Evolutionary conservation across 768 basidiomycete species (phyloP).

Genomic region (Panaeolus cyanescens): DNA sequence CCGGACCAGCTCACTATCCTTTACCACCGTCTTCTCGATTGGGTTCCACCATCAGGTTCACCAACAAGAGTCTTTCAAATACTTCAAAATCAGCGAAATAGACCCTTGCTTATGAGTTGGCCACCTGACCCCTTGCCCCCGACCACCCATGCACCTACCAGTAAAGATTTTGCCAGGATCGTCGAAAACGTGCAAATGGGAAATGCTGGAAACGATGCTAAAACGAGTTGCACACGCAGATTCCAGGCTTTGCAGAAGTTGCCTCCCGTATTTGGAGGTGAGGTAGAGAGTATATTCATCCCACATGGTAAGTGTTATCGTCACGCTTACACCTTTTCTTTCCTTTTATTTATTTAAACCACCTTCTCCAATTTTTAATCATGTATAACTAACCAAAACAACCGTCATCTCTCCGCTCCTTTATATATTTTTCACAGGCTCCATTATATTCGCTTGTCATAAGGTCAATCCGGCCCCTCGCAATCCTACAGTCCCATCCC

Average conservation of each 20-base stretch:
- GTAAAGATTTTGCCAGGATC: constrained; percentile 56
- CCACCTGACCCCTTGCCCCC: constrained; percentile 54
- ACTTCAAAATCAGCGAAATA: constrained; percentile 59
- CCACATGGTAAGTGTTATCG: constrained; percentile 69
- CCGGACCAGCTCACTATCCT: constrained; percentile 59
- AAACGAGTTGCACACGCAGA: constrained; percentile 84
- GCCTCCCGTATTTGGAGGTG: constrained; percentile 54
- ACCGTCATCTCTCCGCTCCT: constrained; percentile 13
- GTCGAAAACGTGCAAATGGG: constrained; percentile 69
- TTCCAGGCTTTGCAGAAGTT: constrained; percentile 75
- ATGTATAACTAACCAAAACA: constrained; percentile 29
- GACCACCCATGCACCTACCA: constrained; percentile 42
- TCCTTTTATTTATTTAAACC: constrained; percentile 14
- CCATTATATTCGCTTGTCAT: constrained; percentile 76
- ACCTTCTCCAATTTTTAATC: constrained; percentile 23
- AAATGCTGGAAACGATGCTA: constrained; percentile 64
- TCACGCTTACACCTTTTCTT: neutral
- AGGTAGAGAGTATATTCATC: constrained; percentile 87
- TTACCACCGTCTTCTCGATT: constrained; percentile 57
- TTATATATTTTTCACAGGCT: constrained; percentile 41
- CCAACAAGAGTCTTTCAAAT: constrained; percentile 80
- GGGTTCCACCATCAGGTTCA: constrained; percentile 49
- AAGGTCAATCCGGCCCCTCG: constrained; percentile 53
- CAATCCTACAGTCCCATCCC: constrained; percentile 35
- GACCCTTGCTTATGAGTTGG: constrained; percentile 71